phyloP scores from a whole-genome alignment of 202 grass and related monocot genomes.

The Dendrocalamus latiflorus region DNA sequence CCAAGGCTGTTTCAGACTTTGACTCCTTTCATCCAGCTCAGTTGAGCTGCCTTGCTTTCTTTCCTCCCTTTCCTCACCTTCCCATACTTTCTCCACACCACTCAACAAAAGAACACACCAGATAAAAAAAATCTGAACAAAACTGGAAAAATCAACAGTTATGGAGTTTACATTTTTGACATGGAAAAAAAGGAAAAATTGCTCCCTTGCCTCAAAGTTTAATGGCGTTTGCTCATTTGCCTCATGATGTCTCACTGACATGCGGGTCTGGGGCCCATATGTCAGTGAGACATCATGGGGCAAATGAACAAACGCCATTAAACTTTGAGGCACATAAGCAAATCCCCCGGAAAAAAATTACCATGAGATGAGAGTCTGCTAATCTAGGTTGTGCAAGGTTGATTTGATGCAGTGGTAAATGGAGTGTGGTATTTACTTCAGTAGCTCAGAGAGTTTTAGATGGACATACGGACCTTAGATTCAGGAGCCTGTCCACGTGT shows the following conservation, averaged over 20 bases:
- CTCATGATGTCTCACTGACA: too few relatives aligned
- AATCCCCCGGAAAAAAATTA: too few relatives aligned
- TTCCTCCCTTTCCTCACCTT: background rate
- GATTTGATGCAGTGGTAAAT: background rate
- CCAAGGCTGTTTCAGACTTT: slow-evolving; percentile 47
- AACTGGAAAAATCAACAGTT: background rate
- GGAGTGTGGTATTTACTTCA: background rate
- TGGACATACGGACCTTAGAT: slow-evolving; percentile 30
- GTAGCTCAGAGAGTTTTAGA: background rate
- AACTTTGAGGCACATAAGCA: too few relatives aligned
- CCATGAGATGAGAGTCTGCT: background rate
- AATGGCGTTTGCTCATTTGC: too few relatives aligned
- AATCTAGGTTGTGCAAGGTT: background rate
- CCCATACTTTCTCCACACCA: slow-evolving; percentile 14
- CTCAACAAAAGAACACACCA: slow-evolving; percentile 11
- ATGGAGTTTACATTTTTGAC: background rate
- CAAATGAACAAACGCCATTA: too few relatives aligned
- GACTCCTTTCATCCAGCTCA: slow-evolving; percentile 58
- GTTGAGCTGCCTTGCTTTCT: slow-evolving; percentile 33
- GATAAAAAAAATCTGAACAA: background rate
- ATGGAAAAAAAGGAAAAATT: too few relatives aligned
- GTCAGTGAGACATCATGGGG: too few relatives aligned
- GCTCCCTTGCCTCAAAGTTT: too few relatives aligned
- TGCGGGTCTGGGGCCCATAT: too few relatives aligned
- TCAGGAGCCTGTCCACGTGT: slow-evolving; percentile 35